Evolutionary conservation across 345 rosid species (phyloP).

Genomic region (Streptanthus diversifolius): DNA sequence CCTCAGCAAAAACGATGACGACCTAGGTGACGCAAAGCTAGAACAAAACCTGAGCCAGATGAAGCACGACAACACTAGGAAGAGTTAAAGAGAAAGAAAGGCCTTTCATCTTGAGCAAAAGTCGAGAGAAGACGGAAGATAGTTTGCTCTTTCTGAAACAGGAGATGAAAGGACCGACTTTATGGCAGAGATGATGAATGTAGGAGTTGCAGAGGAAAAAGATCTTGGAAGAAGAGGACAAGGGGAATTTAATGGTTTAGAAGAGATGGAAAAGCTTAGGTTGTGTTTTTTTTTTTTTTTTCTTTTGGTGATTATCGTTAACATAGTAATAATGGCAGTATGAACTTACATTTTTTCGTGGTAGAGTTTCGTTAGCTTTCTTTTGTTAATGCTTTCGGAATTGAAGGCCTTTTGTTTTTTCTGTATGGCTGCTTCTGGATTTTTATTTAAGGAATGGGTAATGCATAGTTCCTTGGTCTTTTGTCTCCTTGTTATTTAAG

Average conservation of each 20-base stretch:
- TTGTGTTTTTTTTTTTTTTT: neutral
- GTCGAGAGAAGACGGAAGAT: neutral
- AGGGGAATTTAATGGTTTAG: slow-evolving; percentile 3
- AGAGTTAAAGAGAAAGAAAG: neutral
- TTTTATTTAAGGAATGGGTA: slow-evolving; percentile 14
- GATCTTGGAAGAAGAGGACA: neutral
- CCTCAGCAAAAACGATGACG: slow-evolving; percentile 41
- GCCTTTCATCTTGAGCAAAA: slow-evolving; percentile 22
- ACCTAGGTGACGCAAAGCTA: slow-evolving; percentile 14
- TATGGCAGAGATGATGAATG: slow-evolving; percentile 4
- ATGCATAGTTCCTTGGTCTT: neutral
- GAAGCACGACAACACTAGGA: slow-evolving; percentile 16
- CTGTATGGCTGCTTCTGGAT: slow-evolving; percentile 11
- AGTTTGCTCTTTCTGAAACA: neutral
- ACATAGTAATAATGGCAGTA: slow-evolving; percentile 7
- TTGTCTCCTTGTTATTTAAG: neutral
- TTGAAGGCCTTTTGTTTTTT: slow-evolving; percentile 7
- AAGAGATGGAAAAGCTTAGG: neutral
- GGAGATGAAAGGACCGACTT: neutral
- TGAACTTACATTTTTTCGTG: neutral
- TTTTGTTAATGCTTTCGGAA: slow-evolving; percentile 23
- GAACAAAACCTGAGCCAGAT: slow-evolving; percentile 37
- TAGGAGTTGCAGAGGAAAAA: neutral
- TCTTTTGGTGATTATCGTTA: neutral
- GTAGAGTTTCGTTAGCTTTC: slow-evolving; percentile 7